These are phyloP conservation scores for Tirmania nivea DNA, from an alignment of 495 filamentous ascomycete species.

Conservation along the genomic window DNA sequence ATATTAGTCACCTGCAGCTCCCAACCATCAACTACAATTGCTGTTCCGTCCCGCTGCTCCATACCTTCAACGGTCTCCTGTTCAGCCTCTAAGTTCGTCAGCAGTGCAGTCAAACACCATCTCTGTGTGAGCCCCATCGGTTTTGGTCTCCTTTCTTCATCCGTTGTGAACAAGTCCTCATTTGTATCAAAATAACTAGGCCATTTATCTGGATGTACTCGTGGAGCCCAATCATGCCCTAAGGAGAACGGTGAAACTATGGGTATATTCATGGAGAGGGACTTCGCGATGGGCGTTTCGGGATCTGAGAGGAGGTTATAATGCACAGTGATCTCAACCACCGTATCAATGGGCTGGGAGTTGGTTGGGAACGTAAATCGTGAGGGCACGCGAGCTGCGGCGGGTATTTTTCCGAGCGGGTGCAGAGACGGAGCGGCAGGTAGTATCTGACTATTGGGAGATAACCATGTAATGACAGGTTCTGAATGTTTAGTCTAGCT, in stretches of 20 bases:
- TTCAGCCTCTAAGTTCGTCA: constrained; percentile 32
- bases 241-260: constrained; percentile 72
- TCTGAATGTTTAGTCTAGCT: constrained; percentile 15
- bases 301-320: constrained; percentile 66
- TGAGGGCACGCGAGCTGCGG: constrained; percentile 15
- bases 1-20: not conserved
- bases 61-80: constrained; percentile 24
- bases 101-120: constrained; percentile 51
- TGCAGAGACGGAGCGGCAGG: constrained; percentile 7
- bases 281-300: constrained; percentile 64
- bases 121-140: constrained; percentile 46
- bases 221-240: constrained; percentile 61
- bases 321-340: constrained; percentile 44
- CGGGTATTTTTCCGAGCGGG: constrained; percentile 29
- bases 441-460: not conserved
- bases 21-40: not conserved
- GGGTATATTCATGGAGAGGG: constrained; percentile 38
- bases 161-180: constrained; percentile 21
- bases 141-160: constrained; percentile 20
- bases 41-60: not conserved
- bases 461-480: constrained; percentile 12
- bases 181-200: constrained; percentile 55
- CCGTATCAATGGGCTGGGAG: constrained; percentile 35
- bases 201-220: constrained; percentile 57
- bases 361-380: constrained; percentile 31